These are phyloP conservation scores for Colletotrichum phormii DNA, from an alignment of 2,329 filamentous ascomycete species.

Conservation along the genomic window DNA sequence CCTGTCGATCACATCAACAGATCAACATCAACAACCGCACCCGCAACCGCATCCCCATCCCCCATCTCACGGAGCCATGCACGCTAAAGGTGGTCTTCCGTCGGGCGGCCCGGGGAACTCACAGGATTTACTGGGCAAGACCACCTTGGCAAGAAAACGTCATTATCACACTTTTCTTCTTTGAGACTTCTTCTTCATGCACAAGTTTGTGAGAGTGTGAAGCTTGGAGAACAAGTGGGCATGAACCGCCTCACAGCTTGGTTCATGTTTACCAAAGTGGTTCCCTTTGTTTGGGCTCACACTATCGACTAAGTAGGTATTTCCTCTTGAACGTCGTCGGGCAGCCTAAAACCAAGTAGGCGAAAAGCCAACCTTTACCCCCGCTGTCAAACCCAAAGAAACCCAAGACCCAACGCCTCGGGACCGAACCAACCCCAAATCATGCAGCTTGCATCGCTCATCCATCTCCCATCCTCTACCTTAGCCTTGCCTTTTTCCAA, in stretches of 20 bases:
- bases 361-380: not conserved
- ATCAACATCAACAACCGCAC: not conserved
- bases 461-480: not conserved
- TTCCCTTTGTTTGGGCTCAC: conserved; percentile 9
- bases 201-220: not conserved
- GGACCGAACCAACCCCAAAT: not conserved
- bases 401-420: conserved; percentile 8
- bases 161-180: not conserved
- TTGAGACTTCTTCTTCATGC: not conserved
- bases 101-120: not conserved
- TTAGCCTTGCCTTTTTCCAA: not conserved
- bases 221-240: not conserved
- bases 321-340: not conserved
- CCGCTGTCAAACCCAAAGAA: not conserved
- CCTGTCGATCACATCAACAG: not conserved
- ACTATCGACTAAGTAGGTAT: not conserved
- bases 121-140: not conserved
- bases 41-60: not conserved
- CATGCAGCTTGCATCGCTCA: not conserved
- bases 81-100: not conserved
- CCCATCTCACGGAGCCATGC: not conserved
- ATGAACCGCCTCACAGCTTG: not conserved
- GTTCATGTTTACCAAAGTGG: not conserved
- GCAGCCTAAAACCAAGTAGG: not conserved
- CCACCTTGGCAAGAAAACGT: not conserved